A percentile compares a stretch with the other conserved stretches of the same genome.
Evolutionary conservation across 208 protist genomes (phyloP).

Genomic region (Tritrichomonas musculus): DNA sequence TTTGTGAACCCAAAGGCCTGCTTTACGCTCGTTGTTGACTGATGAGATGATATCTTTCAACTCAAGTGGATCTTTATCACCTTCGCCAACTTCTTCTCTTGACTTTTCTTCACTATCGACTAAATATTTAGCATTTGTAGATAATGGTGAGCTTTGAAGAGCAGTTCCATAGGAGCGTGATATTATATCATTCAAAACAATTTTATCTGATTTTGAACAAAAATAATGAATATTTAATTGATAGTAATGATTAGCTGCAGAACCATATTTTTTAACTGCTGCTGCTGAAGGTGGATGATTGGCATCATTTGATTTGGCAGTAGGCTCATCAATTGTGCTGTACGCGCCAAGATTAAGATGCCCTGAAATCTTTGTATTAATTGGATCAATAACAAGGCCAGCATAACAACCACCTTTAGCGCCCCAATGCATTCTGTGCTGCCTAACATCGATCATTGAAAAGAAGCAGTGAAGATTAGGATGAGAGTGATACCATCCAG

Average conservation of each 20-base stretch:
- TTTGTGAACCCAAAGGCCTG: not conserved
- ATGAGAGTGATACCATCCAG: constrained; percentile 25
- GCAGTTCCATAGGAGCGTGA: not conserved
- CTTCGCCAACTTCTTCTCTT: not conserved
- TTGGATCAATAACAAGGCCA: not conserved
- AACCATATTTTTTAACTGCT: not conserved
- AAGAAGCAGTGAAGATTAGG: not conserved
- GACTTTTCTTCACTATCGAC: not conserved
- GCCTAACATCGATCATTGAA: not conserved
- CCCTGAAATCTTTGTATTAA: not conserved
- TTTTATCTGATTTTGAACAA: not conserved
- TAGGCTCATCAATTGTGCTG: too few relatives aligned
- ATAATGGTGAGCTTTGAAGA: not conserved
- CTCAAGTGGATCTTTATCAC: not conserved
- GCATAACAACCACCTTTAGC: not conserved
- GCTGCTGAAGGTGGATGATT: not conserved
- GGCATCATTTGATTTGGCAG: too few relatives aligned
- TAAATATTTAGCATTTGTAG: not conserved
- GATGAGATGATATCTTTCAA: not conserved
- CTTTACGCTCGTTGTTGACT: not conserved
- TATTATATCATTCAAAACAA: not conserved
- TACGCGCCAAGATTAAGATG: constrained; percentile 14
- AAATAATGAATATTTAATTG: not conserved
- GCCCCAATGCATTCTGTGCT: not conserved
- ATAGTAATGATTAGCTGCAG: not conserved